A percentile compares a stretch with the other conserved stretches of the same genome.
These are phyloP conservation scores for Ophiostoma australiae DNA, from an alignment of 2,329 filamentous ascomycete genomes.

Conservation along the genomic window DNA sequence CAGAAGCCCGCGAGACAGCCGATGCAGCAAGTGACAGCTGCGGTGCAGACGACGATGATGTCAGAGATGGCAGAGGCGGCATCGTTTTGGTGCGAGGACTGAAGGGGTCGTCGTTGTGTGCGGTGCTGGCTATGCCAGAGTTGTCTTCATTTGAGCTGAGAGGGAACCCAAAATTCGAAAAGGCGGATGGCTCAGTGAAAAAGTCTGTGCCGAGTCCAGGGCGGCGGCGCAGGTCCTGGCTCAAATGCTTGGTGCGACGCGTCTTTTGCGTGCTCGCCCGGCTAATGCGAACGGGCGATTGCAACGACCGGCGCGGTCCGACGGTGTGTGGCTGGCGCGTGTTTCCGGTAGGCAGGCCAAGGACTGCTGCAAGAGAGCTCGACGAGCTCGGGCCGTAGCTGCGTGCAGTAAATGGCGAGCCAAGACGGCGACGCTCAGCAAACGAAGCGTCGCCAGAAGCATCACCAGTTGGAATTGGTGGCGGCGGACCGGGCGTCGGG, in stretches of 20 bases:
- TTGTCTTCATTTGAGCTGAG: conserved; percentile 19
- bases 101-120: conserved; percentile 38
- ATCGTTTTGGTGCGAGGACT: conserved; percentile 32
- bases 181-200: conserved; percentile 45
- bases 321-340: conserved; percentile 46
- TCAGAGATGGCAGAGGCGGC: conserved; percentile 26
- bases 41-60: conserved; percentile 31
- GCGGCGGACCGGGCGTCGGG: neutral
- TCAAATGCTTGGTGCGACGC: conserved; percentile 46
- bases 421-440: conserved; percentile 40
- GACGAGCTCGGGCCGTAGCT: conserved; percentile 61
- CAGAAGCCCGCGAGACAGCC: neutral
- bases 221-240: conserved; percentile 48
- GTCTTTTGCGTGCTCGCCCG: conserved; percentile 50
- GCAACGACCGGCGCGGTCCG: conserved; percentile 46
- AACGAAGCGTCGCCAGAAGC: conserved; percentile 30
- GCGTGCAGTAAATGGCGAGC: conserved; percentile 52
- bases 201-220: conserved; percentile 53
- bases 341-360: conserved; percentile 36
- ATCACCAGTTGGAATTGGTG: neutral
- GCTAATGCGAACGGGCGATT: conserved; percentile 52
- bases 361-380: conserved; percentile 41
- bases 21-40: conserved; percentile 26
- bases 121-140: conserved; percentile 29
- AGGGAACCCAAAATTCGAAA: conserved; percentile 26